Percentiles rank a stretch among this genome's conserved stretches.
phyloP scores from a whole-genome alignment of 2,329 filamentous ascomycete species.

The Aotearoamyces nothofagi region DNA sequence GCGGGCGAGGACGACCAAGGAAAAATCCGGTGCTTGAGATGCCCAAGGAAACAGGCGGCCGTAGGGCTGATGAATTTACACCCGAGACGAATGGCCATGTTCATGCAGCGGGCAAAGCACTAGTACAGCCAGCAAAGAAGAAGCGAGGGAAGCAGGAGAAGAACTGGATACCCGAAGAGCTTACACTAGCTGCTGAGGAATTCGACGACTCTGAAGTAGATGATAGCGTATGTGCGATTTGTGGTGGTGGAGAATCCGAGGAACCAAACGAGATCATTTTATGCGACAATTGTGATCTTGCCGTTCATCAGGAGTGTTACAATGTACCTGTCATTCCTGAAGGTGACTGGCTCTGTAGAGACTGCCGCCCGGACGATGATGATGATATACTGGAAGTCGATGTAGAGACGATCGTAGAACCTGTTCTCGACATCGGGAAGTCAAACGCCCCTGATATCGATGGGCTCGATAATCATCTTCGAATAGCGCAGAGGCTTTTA shows the following conservation, averaged over 20 bases:
- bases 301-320: constrained; percentile 47
- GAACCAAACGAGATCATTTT: constrained; percentile 46
- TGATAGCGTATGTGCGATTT: constrained; percentile 31
- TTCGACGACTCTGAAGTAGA: constrained; percentile 1
- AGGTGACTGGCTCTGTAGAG: constrained; percentile 48
- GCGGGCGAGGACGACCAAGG: constrained; percentile 7
- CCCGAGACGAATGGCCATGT: neutral
- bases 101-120: neutral
- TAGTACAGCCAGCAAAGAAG: neutral
- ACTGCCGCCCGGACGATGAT: constrained; percentile 23
- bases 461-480: constrained; percentile 40
- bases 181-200: constrained; percentile 3
- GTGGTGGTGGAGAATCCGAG: constrained; percentile 38
- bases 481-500: constrained; percentile 36
- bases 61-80: neutral
- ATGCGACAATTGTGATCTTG: constrained; percentile 48
- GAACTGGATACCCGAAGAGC: constrained; percentile 2
- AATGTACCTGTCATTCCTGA: constrained; percentile 38
- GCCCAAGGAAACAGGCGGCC: neutral
- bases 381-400: neutral
- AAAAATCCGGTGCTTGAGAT: constrained; percentile 4
- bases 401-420: constrained; percentile 19
- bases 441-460: constrained; percentile 28
- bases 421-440: neutral
- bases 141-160: constrained; percentile 5